A percentile compares a stretch with the other conserved stretches of the same genome.
These are phyloP conservation scores for Parasitella parasitica DNA, from an alignment of 371 early-diverging fungal species.

Conservation along the genomic window DNA sequence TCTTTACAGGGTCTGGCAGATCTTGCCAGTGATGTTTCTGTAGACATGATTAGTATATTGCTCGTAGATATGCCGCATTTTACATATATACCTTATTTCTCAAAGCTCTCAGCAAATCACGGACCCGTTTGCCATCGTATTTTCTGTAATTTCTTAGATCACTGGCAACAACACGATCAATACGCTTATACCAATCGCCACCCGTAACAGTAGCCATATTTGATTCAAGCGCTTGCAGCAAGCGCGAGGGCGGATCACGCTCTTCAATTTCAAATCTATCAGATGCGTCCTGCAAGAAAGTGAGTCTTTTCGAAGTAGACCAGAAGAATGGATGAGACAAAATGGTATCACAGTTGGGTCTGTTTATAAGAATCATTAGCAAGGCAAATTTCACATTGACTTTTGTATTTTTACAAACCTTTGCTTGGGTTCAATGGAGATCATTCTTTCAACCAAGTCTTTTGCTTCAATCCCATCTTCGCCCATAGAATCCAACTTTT, in stretches of 20 bases:
- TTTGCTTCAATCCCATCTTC: constrained; percentile 81
- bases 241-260: constrained; percentile 66
- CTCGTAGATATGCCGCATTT: no score
- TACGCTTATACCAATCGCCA: constrained; percentile 79
- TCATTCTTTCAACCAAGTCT: constrained; percentile 90
- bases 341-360: constrained; percentile 74
- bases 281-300: constrained; percentile 92
- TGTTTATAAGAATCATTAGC: no score
- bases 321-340: constrained; percentile 95
- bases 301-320: constrained; percentile 77
- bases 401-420: constrained; percentile 28
- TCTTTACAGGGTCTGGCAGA: constrained; percentile 73
- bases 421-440: constrained; percentile 70
- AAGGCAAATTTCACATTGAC: no score
- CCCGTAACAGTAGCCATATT: constrained; percentile 65
- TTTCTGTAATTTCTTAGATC: constrained; percentile 88
- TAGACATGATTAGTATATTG: background rate
- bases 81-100: constrained; percentile 91
- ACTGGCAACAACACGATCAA: constrained; percentile 78
- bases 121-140: constrained; percentile 83
- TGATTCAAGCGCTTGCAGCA: constrained; percentile 67
- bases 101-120: constrained; percentile 89
- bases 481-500: constrained; percentile 65
- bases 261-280: constrained; percentile 92
- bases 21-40: constrained; percentile 96